phyloP scores from a whole-genome alignment of 2,329 filamentous ascomycete genomes.

The Monosporascus cannonballus region DNA sequence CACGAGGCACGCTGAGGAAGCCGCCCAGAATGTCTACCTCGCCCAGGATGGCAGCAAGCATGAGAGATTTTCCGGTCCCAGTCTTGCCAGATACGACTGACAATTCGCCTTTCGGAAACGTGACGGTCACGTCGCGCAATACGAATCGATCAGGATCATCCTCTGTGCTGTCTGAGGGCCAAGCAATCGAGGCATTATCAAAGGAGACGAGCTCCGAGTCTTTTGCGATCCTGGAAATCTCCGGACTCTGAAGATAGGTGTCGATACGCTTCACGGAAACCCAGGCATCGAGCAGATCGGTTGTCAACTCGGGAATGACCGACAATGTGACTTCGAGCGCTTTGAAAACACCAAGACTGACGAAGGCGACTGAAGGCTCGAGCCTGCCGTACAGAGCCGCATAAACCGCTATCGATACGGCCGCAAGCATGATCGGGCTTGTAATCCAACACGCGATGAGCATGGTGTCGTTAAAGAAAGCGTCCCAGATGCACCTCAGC shows the following conservation, averaged over 20 bases:
- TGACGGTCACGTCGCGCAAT: constrained; percentile 56
- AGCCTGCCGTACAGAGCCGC: constrained; percentile 57
- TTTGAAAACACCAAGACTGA: constrained; percentile 68
- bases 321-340: constrained; percentile 67
- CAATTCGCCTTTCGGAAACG: constrained; percentile 62
- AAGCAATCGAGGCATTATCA: constrained; percentile 62
- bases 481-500: constrained; percentile 58
- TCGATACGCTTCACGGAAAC: constrained; percentile 70
- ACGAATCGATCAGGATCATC: constrained; percentile 56
- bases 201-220: constrained; percentile 58
- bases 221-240: constrained; percentile 50
- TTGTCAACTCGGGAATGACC: constrained; percentile 66
- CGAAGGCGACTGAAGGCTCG: constrained; percentile 70
- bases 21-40: constrained; percentile 67
- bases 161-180: constrained; percentile 61
- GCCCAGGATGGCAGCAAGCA: constrained; percentile 68
- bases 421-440: constrained; percentile 67
- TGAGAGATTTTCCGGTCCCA: constrained; percentile 69
- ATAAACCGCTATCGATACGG: constrained; percentile 64
- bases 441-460: constrained; percentile 65
- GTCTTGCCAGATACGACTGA: constrained; percentile 74
- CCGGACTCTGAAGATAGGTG: constrained; percentile 61
- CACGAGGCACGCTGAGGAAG: constrained; percentile 47
- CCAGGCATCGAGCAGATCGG: constrained; percentile 63
- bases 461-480: constrained; percentile 58